Percentiles rank a stretch among this genome's conserved stretches.
Conservation (phyloP, 2,329 filamentous ascomycete genomes). For the Fusarium domesticum region DNA sequence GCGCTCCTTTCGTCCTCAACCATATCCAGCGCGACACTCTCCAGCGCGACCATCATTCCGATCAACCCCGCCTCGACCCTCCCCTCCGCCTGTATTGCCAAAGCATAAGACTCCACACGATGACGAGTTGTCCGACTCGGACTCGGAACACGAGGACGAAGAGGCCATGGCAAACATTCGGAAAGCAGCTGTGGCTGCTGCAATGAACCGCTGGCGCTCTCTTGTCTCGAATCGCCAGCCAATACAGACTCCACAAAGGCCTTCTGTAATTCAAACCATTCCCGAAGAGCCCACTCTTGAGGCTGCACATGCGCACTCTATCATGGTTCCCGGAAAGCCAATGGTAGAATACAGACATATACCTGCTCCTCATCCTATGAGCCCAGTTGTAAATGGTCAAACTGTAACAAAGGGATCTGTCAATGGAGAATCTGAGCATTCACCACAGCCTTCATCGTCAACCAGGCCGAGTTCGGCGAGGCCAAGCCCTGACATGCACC, state of each 20-base stretch:
- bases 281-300: slow-evolving; percentile 14
- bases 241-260: slow-evolving; percentile 8
- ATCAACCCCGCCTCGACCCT: neutral
- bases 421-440: neutral
- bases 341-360: neutral
- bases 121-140: slow-evolving; percentile 5
- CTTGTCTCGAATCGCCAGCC: slow-evolving; percentile 16
- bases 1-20: neutral
- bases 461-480: neutral
- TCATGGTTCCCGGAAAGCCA: neutral
- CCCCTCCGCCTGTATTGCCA: slow-evolving; percentile 4
- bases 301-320: slow-evolving; percentile 2
- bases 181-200: slow-evolving; percentile 21
- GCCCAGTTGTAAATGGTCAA: neutral
- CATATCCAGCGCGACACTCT: neutral
- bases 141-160: slow-evolving; percentile 15
- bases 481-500: neutral
- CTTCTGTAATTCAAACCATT: slow-evolving; percentile 13
- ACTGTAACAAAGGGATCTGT: neutral
- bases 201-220: slow-evolving; percentile 26
- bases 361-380: neutral
- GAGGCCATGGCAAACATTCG: slow-evolving; percentile 14
- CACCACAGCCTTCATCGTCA: neutral
- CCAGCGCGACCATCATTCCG: neutral
- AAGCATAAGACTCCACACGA: slow-evolving; percentile 3